These are phyloP conservation scores for Vitis amurensis DNA, from an alignment of 164 flowering plant genomes.

Conservation along the genomic window DNA sequence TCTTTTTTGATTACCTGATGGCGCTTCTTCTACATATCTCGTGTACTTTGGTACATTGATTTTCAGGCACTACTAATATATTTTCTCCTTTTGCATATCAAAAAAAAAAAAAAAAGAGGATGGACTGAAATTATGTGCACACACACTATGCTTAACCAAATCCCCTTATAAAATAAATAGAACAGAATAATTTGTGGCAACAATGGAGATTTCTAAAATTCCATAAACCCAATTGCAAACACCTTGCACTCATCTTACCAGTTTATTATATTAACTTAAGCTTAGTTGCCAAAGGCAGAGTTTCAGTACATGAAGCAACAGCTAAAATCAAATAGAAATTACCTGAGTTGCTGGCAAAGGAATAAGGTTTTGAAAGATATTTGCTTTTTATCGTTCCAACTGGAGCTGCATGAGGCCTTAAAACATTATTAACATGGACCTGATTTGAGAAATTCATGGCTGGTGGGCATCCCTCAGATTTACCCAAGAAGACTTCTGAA, in stretches of 20 bases:
- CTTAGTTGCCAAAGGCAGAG: background rate
- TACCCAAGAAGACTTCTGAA: constrained; percentile 35
- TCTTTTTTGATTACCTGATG: no score
- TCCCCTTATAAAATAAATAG: no score
- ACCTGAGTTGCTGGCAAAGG: constrained; percentile 61
- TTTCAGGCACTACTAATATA: no score
- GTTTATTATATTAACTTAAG: background rate
- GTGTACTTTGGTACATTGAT: no score
- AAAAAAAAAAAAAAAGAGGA: no score
- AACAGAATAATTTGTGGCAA: no score
- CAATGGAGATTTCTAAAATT: no score
- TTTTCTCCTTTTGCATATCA: no score
- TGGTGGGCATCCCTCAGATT: constrained; percentile 34
- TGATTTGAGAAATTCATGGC: constrained; percentile 33
- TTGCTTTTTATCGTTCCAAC: constrained; percentile 37
- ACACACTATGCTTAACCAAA: no score
- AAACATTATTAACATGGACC: constrained; percentile 27
- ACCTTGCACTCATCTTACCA: background rate
- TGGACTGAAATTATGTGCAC: no score
- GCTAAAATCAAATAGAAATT: constrained; percentile 10
- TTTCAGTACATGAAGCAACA: background rate
- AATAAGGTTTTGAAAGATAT: constrained; percentile 43
- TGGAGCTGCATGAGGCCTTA: constrained; percentile 35
- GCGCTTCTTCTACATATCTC: no score
- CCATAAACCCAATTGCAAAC: background rate